Evolutionary conservation across 176 grass and related monocot species (phyloP).

Genomic region (Phoenix dactylifera): DNA sequence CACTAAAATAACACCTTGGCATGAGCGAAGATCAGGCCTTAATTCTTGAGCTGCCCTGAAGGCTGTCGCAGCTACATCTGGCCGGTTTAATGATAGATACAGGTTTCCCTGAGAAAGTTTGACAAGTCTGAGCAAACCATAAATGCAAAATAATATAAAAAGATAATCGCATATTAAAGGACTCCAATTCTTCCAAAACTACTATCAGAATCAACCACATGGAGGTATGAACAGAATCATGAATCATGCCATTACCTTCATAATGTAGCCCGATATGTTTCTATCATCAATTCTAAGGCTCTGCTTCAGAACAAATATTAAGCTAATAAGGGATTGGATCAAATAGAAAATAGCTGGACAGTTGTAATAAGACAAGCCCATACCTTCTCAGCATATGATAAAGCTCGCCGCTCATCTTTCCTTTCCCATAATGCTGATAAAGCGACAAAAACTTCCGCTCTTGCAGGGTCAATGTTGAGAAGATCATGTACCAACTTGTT

Average conservation of each 20-base stretch:
- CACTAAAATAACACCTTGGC: constrained; percentile 50
- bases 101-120: constrained; percentile 48
- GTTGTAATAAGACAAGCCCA: neutral
- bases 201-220: no score
- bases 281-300: constrained; percentile 91
- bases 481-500: constrained; percentile 96
- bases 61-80: constrained; percentile 78
- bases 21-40: constrained; percentile 88
- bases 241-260: constrained; percentile 71
- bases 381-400: constrained; percentile 91
- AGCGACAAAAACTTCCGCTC: constrained; percentile 88
- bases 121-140: no score
- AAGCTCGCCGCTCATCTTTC: constrained; percentile 78
- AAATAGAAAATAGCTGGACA: constrained; percentile 8
- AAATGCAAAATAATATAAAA: no score
- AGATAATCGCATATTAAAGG: no score
- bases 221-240: constrained; percentile 2
- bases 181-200: no score
- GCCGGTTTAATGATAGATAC: constrained; percentile 73
- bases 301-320: constrained; percentile 33
- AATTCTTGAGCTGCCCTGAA: constrained; percentile 94
- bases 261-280: constrained; percentile 88
- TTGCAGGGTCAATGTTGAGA: constrained; percentile 73
- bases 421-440: constrained; percentile 90
- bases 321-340: constrained; percentile 21